Base-by-base conservation (phyloP, 2,329 filamentous ascomycete genomes). In the Cordyceps militaris region DNA sequence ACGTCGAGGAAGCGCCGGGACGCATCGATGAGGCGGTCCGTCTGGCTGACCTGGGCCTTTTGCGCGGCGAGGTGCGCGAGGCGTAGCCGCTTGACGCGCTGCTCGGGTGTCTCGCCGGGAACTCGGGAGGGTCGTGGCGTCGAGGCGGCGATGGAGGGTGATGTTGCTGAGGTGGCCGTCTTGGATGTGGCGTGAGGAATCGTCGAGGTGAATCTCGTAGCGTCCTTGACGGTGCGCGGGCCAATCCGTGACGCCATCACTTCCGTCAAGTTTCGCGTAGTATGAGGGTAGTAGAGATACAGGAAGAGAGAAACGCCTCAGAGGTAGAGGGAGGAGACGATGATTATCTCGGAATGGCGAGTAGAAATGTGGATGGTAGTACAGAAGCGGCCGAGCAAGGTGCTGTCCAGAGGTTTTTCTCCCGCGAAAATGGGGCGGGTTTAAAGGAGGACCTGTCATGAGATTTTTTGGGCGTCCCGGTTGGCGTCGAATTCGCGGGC, bases 171-270 rank as follows among this genome's bases (percentile, higher is more conserved):
- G 57, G 70, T 71, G 60, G 67, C 66, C 43, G 79, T 71, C 69
- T 88, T 88, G 63, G 84, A 83, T 63, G 80, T 80, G 65, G 87
- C 88, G 73, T 91, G 88, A 54, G 75, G 74, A 59, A 75, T 74
- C 59, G 74, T 76, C 57, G 74, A 76, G 36, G 74, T 77, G 69
- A 77, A 94, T 69, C 88, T 86, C 66, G 89, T 94, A 64, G 89
- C 89, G 71, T 92, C 89, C 66, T 83, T 83, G 70, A 88, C 85
- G 74, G 84, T 89, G 69, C 87, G 86, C 60, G 87, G 80, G 63
- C 75, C 76, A 46, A 76, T 71, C 64, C 71, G 70, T 34, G 72
- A 71, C 58, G 72, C 70, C 74, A 76, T 77, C 65, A 60, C 59
- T 58, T 42, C 44, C 24, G 49, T 26, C 32, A 16, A 21, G 21